Evolutionary conservation across 2,329 filamentous ascomycete genomes (phyloP), one percentile per base, ranked within the genome.

Genomic region (Coniochaeta sp.): DNA sequence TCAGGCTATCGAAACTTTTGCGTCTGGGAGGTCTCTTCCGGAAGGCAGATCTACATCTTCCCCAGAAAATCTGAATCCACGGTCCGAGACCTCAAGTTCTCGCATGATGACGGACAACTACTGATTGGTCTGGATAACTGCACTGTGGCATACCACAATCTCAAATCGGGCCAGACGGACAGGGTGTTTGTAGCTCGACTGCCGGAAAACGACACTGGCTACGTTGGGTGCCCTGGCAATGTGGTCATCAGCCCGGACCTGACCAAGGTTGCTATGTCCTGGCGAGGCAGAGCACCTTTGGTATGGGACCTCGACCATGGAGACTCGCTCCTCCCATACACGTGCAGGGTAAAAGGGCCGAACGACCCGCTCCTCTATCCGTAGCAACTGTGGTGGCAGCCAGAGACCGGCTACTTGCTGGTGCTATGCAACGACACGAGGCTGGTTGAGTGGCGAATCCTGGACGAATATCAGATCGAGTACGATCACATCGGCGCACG

Each of bases 371-470:
- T 51, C 22, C 35, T 30, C 13, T 30, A 30, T 10, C 20, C 27
- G 10, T 5, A 32, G 20, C 27, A 32, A 16, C 46, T 51, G 6
- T 20, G 26, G 26, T 51, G 49, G 49, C 49, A 46, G 9, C 49
- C 33, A 3, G 38, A 51, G 18, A 30, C 49, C 22, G 35, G 35
- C 6, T 14, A 13, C 9, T 16, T 46, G 16, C n/a, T 51, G n/a
- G 33, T 51, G 14, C 32, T 42, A 2, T 38, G 49, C 28, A 10
- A 42, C 13, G 20, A 42, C 16, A 51, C 28, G 3, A 31, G 27
- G 26, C 10, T 51, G 3, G 32, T 51, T 14, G 49, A 51, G 18
- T 51, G 49, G 49, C 35, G 38, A 5, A 45, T 51, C 13, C 8
- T 45, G 6, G 49, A 51, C 26, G 38, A 51, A 5, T 22, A 31